phyloP scores from a whole-genome alignment of 1,139 yeast species.

The Geotrichum aggregatum region DNA sequence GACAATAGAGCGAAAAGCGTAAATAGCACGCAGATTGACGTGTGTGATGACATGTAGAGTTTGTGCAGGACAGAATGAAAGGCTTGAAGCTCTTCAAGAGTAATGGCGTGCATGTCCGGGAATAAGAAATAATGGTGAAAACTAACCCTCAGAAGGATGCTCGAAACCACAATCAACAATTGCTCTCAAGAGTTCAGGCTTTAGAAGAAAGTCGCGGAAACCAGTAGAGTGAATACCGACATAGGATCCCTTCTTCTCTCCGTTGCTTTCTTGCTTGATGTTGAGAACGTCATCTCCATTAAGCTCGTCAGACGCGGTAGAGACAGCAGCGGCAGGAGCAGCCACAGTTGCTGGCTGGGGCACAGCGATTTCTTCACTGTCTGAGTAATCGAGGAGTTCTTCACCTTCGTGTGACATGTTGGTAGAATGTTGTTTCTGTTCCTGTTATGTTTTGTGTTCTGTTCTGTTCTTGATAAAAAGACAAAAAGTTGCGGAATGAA shows the following conservation, averaged over 20 bases:
- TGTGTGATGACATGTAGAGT: not conserved
- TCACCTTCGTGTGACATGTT: conserved; percentile 78
- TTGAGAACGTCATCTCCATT: conserved; percentile 23
- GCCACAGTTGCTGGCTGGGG: conserved; percentile 52
- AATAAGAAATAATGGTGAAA: conserved; percentile 9
- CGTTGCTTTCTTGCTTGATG: conserved; percentile 45
- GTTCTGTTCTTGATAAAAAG: not conserved
- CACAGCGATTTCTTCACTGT: conserved; percentile 89
- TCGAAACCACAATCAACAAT: conserved; percentile 99
- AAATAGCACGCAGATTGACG: not conserved
- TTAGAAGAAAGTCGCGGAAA: conserved; percentile 92
- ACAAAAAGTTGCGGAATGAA: not conserved
- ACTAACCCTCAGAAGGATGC: conserved; percentile 98
- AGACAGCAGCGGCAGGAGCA: conserved; percentile 31
- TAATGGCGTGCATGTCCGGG: conserved; percentile 12
- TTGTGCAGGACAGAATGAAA: too few relatives aligned
- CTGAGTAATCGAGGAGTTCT: conserved; percentile 97
- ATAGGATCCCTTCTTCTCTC: conserved; percentile 92
- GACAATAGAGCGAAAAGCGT: conserved; percentile 2
- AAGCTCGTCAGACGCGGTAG: conserved; percentile 28
- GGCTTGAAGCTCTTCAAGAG: not conserved
- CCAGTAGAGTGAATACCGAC: conserved; percentile 98
- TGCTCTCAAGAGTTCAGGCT: conserved; percentile 95
- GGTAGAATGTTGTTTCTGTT: conserved; percentile 1
- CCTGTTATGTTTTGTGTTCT: too few relatives aligned